Evolutionary conservation across 176 grass and related monocot species (phyloP).

Genomic region (Bonia amplexicaulis): DNA sequence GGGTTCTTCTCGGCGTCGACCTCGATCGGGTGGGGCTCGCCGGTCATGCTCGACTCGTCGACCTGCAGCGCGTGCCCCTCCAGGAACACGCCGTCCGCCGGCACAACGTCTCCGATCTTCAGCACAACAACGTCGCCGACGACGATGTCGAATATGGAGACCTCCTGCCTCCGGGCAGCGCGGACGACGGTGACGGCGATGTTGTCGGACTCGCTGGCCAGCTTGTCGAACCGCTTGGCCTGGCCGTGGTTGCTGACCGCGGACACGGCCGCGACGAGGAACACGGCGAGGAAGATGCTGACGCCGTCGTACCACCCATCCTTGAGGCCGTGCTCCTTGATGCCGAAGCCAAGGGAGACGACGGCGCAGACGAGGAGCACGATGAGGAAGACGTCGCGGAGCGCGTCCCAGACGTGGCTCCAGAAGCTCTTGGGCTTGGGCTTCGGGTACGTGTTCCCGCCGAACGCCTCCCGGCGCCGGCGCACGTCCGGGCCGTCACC

Average conservation of each 20-base stretch:
- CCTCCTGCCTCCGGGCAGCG: slow-evolving; percentile 26
- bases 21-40: slow-evolving; percentile 59
- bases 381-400: slow-evolving; percentile 59
- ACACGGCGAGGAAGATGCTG: slow-evolving; percentile 71
- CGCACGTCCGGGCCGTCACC: slow-evolving; percentile 28
- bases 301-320: slow-evolving; percentile 79
- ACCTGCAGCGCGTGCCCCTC: slow-evolving; percentile 53
- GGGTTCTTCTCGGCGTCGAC: slow-evolving; percentile 37
- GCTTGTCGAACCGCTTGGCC: slow-evolving; percentile 44
- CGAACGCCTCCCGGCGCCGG: slow-evolving; percentile 41
- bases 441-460: slow-evolving; percentile 56
- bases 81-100: slow-evolving; percentile 58
- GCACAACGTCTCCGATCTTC: slow-evolving; percentile 62
- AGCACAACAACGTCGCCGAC: slow-evolving; percentile 65
- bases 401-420: slow-evolving; percentile 46
- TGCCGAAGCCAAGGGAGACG: slow-evolving; percentile 62
- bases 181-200: slow-evolving; percentile 43
- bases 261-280: slow-evolving; percentile 52
- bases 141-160: slow-evolving; percentile 54
- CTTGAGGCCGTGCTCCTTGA: slow-evolving; percentile 60
- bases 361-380: slow-evolving; percentile 51
- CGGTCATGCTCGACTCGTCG: slow-evolving; percentile 93
- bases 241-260: slow-evolving; percentile 68
- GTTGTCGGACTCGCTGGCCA: slow-evolving; percentile 39
- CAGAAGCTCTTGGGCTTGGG: slow-evolving; percentile 54